These are phyloP conservation scores for Breviolum minutum DNA, from an alignment of 73 alveolate species.

Conservation along the genomic window DNA sequence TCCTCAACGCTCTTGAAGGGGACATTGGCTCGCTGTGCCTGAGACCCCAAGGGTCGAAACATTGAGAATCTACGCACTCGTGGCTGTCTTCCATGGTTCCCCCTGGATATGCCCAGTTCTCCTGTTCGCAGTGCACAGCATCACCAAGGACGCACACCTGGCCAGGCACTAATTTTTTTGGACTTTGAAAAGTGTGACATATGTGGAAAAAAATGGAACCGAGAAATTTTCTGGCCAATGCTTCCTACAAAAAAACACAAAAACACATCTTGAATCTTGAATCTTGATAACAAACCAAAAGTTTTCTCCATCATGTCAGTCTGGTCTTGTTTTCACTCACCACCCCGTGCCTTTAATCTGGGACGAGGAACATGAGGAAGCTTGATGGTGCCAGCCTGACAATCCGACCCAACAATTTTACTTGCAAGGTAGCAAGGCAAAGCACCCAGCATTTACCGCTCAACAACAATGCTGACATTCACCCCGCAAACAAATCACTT, in stretches of 20 bases:
- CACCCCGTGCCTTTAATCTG: constrained; percentile 97
- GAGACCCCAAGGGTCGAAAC: neutral
- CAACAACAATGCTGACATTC: neutral
- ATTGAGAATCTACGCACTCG: no score
- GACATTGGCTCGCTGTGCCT: constrained; percentile 66
- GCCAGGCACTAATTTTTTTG: no score
- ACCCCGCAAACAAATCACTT: neutral
- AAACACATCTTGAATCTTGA: no score
- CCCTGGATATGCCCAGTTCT: constrained; percentile 85
- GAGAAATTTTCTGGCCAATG: no score
- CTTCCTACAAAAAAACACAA: no score
- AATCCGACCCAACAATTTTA: constrained; percentile 96
- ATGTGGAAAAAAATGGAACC: no score
- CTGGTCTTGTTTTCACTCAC: no score
- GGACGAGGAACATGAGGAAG: constrained; percentile 99
- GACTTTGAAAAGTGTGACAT: no score
- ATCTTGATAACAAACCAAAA: no score
- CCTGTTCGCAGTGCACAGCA: constrained; percentile 99
- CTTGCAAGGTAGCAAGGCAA: neutral
- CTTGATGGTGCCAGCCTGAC: constrained; percentile 97
- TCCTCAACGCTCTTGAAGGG: constrained; percentile 95
- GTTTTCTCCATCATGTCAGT: no score
- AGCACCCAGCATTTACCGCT: constrained; percentile 10
- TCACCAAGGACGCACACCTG: constrained; percentile 99
- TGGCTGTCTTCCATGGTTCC: no score